Evolutionary conservation across 805 yeast species (phyloP), one percentile per base, ranked within the genome.

Genomic region (Myxozyma nipponensis): DNA sequence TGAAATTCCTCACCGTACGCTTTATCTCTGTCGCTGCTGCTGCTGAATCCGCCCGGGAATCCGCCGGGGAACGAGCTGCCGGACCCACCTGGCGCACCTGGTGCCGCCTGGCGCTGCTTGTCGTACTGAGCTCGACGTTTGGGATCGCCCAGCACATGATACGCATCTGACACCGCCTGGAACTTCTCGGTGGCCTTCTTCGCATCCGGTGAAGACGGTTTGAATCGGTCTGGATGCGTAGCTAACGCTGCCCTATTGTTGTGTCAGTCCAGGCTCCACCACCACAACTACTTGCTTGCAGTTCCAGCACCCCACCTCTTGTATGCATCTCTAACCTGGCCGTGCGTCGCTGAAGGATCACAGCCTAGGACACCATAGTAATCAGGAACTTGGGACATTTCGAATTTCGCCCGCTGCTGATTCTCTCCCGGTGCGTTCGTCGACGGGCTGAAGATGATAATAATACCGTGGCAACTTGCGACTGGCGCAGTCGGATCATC

Each of bases 111-210:
- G 26, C 60, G 49, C 30, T 56, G 35, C 32, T 42, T 47, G 30
- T 59, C 62, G 39, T 59, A 59, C 9, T 41, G 44, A 3, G 45
- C 44, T 6, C 62, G 56, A 10, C 62, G 45, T 1, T 5, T 22
- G 5, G 39, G 28, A 35, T 59, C 62, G 21, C 59, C 39, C 18
- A 58, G 56, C 5, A 58, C 55, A 25, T 46, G 56, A 43, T 59
- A 59, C 4, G 62, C 62, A 37, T 59, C 62, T 4, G 58, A 52
- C 17, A 59, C 62, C 13, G 39, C 41, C 36, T 59, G 62, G 25
- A 59, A 59, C 25, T 28, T 32, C 9, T 23, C 25, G 3, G 62
- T 59, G 7, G 62, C 61, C 10, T 40, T 44, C 3, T 48, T 39
- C 3, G 55, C 55, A 4, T 43, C 58, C 2, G 36, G 13, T n/a